Conservation (phyloP, 2,329 filamentous ascomycete species). For the Talaromyces amestolkiae region DNA sequence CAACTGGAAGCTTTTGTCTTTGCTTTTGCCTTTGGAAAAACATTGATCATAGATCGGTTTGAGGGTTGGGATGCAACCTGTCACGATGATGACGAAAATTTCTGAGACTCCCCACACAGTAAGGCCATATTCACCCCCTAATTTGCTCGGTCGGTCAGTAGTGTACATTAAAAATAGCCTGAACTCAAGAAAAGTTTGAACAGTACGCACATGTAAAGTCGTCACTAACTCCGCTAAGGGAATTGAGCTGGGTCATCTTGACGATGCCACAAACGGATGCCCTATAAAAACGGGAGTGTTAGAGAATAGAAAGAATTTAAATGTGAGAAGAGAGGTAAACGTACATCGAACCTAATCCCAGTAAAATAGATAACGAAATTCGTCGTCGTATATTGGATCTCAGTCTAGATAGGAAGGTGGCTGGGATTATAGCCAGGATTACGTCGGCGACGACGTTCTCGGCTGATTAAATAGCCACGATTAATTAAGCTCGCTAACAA, state of each 20-base stretch:
- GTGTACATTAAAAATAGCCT: background rate
- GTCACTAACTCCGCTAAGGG: background rate
- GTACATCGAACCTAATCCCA: constrained; percentile 3
- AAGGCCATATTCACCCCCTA: background rate
- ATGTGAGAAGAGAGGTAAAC: background rate
- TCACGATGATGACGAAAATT: constrained; percentile 5
- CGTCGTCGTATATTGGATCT: background rate
- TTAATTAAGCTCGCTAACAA: background rate
- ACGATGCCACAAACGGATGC: constrained; percentile 13
- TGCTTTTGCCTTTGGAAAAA: background rate
- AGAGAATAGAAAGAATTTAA: background rate
- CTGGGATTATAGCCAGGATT: constrained; percentile 2
- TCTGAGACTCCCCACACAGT: background rate
- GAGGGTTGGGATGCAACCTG: background rate
- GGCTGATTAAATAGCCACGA: background rate
- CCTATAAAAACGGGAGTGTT: background rate
- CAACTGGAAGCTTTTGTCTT: background rate
- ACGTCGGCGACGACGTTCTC: constrained; percentile 10
- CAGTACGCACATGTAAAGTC: constrained; percentile 8
- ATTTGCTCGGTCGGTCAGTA: background rate
- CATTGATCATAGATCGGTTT: background rate
- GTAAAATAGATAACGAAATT: background rate
- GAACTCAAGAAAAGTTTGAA: background rate
- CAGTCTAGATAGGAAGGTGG: background rate
- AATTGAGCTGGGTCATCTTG: constrained; percentile 10